Evolutionary conservation across 495 filamentous ascomycete species (phyloP), one percentile per base, ranked within the genome.

Genomic region (Poronia punctata): DNA sequence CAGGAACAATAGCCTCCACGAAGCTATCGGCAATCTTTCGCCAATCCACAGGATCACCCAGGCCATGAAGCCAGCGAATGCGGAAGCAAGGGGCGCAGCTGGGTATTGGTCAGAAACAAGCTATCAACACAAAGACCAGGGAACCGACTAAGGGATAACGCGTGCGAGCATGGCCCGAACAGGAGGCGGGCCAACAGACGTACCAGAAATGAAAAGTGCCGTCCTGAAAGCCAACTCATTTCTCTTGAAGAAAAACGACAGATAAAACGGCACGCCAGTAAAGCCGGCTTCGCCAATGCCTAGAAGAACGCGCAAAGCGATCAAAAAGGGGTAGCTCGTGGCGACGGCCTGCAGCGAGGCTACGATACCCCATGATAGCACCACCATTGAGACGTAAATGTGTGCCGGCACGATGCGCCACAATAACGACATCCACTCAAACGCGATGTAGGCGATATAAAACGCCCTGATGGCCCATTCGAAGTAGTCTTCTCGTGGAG

Each of bases 241-340:
- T 12, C 86, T 69, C 44, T 82, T 80, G 53, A 88, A 95, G 67
- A 94, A 95, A 58, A 89, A 90, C 0, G 80, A 84, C 0, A 95
- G 66, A 20, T 90, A 76, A 42, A 84, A 88, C 1, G 85, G 85
- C 22, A 88, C 72, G n/a, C 79, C 79, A 5, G 84, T 82, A 45
- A 86, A 93, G 1, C 76, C 84, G 4, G 79, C 79, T 62, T 90
- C 86, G 27, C 77, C 74, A 3, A 78, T 72, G n/a, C 85, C 85
- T 12, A 90, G 67, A 4, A 88, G 48, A 12, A 75, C 73, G 4
- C 84, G 74, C 18, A 84, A 59, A 3, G 74, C 60, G 59, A 90
- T 78, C 55, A 87, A 68, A 27, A 73, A 68, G 8, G 83, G 82
- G 50, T 89, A 89, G 5, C 80, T 82, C 4, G 78, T 76, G 1